Base-by-base conservation (phyloP, 2,329 filamentous ascomycete species). In the Bisporella sp. region DNA sequence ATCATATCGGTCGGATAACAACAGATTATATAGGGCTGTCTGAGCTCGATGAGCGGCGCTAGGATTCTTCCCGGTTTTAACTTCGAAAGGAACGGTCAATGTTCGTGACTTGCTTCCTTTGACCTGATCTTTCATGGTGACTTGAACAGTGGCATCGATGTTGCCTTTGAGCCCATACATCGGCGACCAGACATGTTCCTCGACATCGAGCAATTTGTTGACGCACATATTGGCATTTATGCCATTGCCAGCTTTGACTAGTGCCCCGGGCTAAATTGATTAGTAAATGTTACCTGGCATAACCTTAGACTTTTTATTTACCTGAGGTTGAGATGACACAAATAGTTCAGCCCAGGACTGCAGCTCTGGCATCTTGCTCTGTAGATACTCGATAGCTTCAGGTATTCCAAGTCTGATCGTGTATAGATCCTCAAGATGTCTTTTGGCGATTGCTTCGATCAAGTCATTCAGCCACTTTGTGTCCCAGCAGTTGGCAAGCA, bases 91-190 rank as follows among this genome's bases (percentile, higher is more conserved):
- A 4, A 96, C 88, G 0, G 91, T 91, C 55, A 97, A 72, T 5
- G 79, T 87, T 54, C 81, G 81, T n/a, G 35, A n/a, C 35, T 37
- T 37, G 35, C 8, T n/a, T 44, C 73, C 69, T 31, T 79, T 75
- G n/a, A 77, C 72, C 30, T 82, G 79, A 50, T 95, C 86, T 49
- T 80, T 74, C 74, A 96, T 87, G 0, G 79, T 81, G 12, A 93
- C 86, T 70, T 99, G 89, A 1, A 99, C 87, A 0, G 93, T 97
- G 31, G 93, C 93, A 69, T 99, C 93, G 53, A 99, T 93, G 60
- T 97, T 99, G 31, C 93, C 93, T 67, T 99, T 99, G 12, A 99
- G 74, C 0, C 93, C 93, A 65, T 95, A 99, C 81, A 90, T 92
- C 0, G 93, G 93, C 5, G 92, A 97, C 93, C 93, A 99, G 31